Evolutionary conservation across 441 rosid species (phyloP), one percentile per base, ranked within the genome.

Genomic region (Kokia cookei): DNA sequence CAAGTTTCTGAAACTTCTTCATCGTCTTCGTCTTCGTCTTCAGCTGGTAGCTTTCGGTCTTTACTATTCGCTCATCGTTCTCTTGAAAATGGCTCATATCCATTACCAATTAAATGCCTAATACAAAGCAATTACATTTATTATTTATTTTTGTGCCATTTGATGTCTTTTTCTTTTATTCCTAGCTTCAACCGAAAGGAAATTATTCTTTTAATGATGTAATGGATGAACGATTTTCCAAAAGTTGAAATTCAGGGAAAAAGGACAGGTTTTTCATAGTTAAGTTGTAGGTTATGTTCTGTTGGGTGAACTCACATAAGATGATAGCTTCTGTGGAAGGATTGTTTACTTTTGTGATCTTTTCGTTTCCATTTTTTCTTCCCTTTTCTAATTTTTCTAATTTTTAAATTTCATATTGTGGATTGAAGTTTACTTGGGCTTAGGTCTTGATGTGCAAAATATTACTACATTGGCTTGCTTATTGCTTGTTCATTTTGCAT

Each of bases 1-100:
- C 84, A 73, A 50, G 27, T 70, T 54, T 69, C 80, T 63, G 81
- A 29, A 8, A 4, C 82, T 76, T 71, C 81, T 66, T 80, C 84
- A 15, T 74, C 82, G n/a, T 68, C 80, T 48, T 50, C 72, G 29
- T 75, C 82, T 61, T 63, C 80, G 7, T 72, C 50, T 19, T 54
- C 72, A 42, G 43, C 65, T 69, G 82, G 83, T 85, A 71, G 24
- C 22, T 14, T 67, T 67, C 62, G 3, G 6, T 68, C 12, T 19
- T 59, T 69, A 17, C 19, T 8, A 7, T 2, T 47, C n/a, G 15
- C 64, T 76, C 61, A 69, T 73, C 76, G 73, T 77, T 75, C 65
- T 1, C 19, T 74, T 66, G 43, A 51, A 73, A 73, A 71, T 37
- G 43, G 58, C 43, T 48, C 24, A 15, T 9, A n/a, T 43, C 10